Percentiles rank a stretch among this genome's conserved stretches.
Conservation (phyloP, 2,329 filamentous ascomycete species). For the Aspergillus ochraceus region DNA sequence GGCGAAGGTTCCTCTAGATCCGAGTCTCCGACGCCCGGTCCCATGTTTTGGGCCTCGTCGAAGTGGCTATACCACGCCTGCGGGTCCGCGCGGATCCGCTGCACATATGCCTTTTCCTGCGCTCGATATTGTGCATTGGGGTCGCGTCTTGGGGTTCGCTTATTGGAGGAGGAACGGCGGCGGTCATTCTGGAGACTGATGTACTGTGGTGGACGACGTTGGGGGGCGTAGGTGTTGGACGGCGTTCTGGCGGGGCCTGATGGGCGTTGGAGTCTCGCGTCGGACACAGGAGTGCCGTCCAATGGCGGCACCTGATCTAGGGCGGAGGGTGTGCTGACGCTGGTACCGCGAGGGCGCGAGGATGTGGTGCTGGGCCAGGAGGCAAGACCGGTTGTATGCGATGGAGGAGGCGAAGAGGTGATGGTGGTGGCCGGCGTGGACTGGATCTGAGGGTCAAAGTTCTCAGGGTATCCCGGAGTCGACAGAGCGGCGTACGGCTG, state of each 20-base stretch:
- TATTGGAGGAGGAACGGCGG: constrained; percentile 58
- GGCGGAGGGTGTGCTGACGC: constrained; percentile 41
- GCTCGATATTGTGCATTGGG: constrained; percentile 74
- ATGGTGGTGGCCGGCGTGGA: constrained; percentile 30
- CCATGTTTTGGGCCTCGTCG: constrained; percentile 65
- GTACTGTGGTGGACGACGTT: constrained; percentile 55
- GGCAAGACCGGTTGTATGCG: constrained; percentile 27
- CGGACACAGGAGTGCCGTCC: constrained; percentile 29
- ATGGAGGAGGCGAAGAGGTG: constrained; percentile 34
- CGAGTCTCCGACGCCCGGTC: constrained; percentile 70
- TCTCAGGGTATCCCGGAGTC: constrained; percentile 31
- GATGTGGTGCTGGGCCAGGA: constrained; percentile 39
- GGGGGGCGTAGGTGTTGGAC: constrained; percentile 74
- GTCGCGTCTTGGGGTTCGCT: constrained; percentile 57
- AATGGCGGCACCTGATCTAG: constrained; percentile 39
- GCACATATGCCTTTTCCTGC: constrained; percentile 93
- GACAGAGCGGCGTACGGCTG: constrained; percentile 34
- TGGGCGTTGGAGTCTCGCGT: constrained; percentile 62
- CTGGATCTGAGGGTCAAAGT: constrained; percentile 32
- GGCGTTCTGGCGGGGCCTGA: constrained; percentile 70
- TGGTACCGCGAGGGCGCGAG: constrained; percentile 45
- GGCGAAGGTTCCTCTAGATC: constrained; percentile 91
- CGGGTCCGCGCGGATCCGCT: constrained; percentile 81
- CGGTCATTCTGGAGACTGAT: constrained; percentile 49
- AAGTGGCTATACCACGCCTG: constrained; percentile 67